Evolutionary conservation across 2,329 filamentous ascomycete genomes (phyloP).

Genomic region (Penicillium sp.): DNA sequence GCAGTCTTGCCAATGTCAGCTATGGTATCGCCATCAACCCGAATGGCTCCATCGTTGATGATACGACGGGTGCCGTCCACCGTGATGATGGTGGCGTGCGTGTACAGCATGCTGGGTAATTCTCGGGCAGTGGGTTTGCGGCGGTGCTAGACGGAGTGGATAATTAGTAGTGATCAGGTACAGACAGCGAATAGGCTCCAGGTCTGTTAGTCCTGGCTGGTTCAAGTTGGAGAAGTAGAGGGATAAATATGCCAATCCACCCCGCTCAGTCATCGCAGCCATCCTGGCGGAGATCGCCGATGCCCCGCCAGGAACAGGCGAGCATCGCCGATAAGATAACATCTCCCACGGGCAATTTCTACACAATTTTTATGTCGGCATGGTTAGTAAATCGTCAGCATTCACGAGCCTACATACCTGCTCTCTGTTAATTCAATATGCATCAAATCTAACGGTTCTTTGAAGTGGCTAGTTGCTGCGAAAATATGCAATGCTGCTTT

Average conservation of each 20-base stretch:
- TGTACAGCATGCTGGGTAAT: conserved; percentile 45
- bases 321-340: neutral
- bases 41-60: conserved; percentile 51
- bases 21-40: conserved; percentile 45
- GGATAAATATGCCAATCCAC: neutral
- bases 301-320: neutral
- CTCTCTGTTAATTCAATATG: too few relatives aligned
- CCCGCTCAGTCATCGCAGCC: neutral
- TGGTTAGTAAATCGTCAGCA: too few relatives aligned
- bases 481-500: too few relatives aligned
- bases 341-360: neutral
- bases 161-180: neutral
- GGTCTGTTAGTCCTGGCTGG: neutral
- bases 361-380: neutral
- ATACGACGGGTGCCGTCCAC: conserved; percentile 50
- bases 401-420: too few relatives aligned
- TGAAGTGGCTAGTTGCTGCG: too few relatives aligned
- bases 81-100: conserved; percentile 55
- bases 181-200: neutral
- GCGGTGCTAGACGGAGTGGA: neutral
- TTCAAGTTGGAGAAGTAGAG: neutral
- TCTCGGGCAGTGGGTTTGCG: neutral
- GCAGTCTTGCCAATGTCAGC: conserved; percentile 46
- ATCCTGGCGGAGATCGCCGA: conserved; percentile 8
- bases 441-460: too few relatives aligned